Base-by-base conservation (phyloP, 352 stramenopile species). In the Blastocystis sp. region DNA sequence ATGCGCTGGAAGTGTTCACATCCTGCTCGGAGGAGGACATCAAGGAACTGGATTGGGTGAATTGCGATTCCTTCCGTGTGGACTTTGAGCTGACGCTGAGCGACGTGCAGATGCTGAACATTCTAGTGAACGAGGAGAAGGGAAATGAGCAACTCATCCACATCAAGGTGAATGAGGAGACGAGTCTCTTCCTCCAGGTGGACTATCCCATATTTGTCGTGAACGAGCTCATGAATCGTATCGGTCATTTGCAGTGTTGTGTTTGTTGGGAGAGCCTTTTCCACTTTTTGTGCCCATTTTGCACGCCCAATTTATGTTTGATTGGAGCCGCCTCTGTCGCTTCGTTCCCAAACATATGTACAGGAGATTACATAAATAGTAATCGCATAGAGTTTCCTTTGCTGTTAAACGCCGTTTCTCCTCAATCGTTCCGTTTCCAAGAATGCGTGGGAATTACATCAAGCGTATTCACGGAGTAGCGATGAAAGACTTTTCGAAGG, bases 181-280 rank as follows among this genome's bases (percentile, higher is more conserved):
- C 10, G 2, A 64, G 66, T 45, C 21, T 84, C 52, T 84, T 59
- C 57, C n/a, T 84, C 10, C 74, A 84, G 43, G 74, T 84, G 74
- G 74, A 84, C 45, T 84, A 84, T 28, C 28, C 74, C 4, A 84
- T 84, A 24, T 84, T 84, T 45, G 60, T 84, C 17, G 74, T 84
- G 34, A 84, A 84, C 34, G 74, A 84, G 28, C 24, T 84, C 10
- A 84, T 84, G 74, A 66, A 84, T 48, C 74, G 74, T 28, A 84
- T 84, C 48, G 74, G 74, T 17, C 45, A 62, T 9, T 84, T 69
- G 52, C 57, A 68, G 24, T 84, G 2, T 17, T 10, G 9, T 70
- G 74, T 84, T 84, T 84, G 74, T 84, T 84, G 45, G 19, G 38
- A 38, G 34, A 48, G 2, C 48, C 48, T 17, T 57, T 57, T 57